Base-by-base conservation (phyloP, 139 green algal genomes). In the Zygnema cylindricum region DNA sequence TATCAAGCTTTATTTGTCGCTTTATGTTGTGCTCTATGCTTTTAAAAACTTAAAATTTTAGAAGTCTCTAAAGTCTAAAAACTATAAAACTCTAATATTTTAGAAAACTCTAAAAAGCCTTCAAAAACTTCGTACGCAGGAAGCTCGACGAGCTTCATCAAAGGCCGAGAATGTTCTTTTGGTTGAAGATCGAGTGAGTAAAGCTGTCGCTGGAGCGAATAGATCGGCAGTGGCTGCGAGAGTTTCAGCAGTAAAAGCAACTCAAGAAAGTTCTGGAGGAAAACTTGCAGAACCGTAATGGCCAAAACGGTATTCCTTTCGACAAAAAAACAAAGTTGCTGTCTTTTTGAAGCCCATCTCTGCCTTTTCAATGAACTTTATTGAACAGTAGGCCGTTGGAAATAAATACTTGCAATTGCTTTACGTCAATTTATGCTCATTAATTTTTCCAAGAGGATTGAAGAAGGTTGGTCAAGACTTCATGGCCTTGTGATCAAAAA, bases 121-220 rank as follows among this genome's bases (percentile, higher is more conserved):
- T n/a, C n/a, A n/a, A n/a, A n/a, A n/a, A n/a, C n/a, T n/a, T n/a
- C 0, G 49, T 2, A 32, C 38, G 81, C 86, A 91, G 86, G 86
- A 91, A 42, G 86, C 86, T n/a, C 63, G 86, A 30, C 79, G 86
- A 40, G 86, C 86, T 69, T 11, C 79, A 33, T 33, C 43, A 0
- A 84, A 90, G 42, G 86, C 86, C 11, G 86, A 90, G 23, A 63
- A 82, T 69, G 63, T 91, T 69, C 38, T 71, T 55, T n/a, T 49
- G n/a, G 69, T 89, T n/a, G 63, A 91, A 25, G 86, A 91, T 11
- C 39, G 81, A 22, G 86, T 91, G 40, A 90, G 82, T 69, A 82
- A 83, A 33, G 79, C 86, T 1, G 86, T 91, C 25, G 43, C 86
- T 11, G 86, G 78, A 43, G 86, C 79, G 23, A 91, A 89, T 38